Conservation (phyloP, 495 filamentous ascomycete genomes). For the Neurospora sp. region DNA sequence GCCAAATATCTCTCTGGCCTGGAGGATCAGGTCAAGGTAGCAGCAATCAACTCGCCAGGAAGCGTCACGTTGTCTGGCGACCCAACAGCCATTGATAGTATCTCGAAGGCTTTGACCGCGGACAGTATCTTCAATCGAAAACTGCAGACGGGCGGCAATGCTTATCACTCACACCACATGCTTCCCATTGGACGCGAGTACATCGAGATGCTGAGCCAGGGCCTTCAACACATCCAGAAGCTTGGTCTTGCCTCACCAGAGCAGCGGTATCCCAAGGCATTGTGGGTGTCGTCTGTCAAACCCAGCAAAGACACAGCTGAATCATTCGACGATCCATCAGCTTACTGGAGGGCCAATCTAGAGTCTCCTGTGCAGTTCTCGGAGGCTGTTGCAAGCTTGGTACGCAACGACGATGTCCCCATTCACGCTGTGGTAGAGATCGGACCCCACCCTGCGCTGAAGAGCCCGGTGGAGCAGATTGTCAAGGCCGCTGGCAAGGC, state of each 20-base stretch:
- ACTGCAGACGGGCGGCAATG: constrained; percentile 30
- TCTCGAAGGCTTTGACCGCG: constrained; percentile 19
- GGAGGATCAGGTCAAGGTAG: constrained; percentile 22
- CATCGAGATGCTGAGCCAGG: constrained; percentile 13
- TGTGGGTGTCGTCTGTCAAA: no score
- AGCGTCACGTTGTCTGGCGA: constrained; percentile 31
- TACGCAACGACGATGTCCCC: no score
- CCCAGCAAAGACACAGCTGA: no score
- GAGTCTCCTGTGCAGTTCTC: constrained; percentile 36
- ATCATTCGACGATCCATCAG: background rate
- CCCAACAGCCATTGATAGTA: constrained; percentile 20
- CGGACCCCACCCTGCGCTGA: constrained; percentile 46
- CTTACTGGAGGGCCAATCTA: constrained; percentile 42
- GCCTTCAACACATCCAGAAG: constrained; percentile 9
- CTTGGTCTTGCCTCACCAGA: constrained; percentile 19
- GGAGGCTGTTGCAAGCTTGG: constrained; percentile 19
- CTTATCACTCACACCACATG: constrained; percentile 50
- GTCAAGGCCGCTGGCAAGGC: constrained; percentile 9
- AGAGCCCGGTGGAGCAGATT: constrained; percentile 36
- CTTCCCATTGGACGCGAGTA: constrained; percentile 21
- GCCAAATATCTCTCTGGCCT: background rate
- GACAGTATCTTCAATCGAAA: constrained; percentile 27
- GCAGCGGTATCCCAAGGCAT: constrained; percentile 11
- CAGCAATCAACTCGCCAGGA: constrained; percentile 32
- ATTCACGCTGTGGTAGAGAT: constrained; percentile 33